Evolutionary conservation across 495 filamentous ascomycete genomes (phyloP).

Genomic region (Penicillium odoratum): DNA sequence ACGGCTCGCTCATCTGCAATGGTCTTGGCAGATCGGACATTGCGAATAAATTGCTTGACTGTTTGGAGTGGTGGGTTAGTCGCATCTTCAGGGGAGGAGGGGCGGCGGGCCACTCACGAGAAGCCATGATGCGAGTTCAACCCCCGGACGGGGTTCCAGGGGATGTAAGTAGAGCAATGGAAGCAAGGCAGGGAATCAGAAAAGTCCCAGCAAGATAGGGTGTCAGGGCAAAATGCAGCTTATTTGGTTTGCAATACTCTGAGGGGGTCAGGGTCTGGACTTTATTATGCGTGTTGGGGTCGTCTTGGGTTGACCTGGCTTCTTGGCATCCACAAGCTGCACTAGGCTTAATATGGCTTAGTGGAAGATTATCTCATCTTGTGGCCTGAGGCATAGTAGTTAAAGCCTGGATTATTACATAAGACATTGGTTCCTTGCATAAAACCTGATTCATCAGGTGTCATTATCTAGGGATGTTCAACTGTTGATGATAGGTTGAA

Average conservation of each 20-base stretch:
- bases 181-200: slow-evolving; percentile 2
- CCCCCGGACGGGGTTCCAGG: slow-evolving; percentile 37
- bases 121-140: slow-evolving; percentile 60
- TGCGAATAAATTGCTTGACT: slow-evolving; percentile 99
- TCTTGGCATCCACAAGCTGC: slow-evolving; percentile 24
- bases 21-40: slow-evolving; percentile 96
- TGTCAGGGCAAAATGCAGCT: not conserved
- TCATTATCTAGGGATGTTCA: not conserved
- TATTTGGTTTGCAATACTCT: not conserved
- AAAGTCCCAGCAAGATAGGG: not conserved
- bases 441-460: not conserved
- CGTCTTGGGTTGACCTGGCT: slow-evolving; percentile 30
- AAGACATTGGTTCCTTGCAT: not conserved
- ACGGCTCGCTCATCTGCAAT: slow-evolving; percentile 98
- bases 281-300: slow-evolving; percentile 25
- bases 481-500: too few species aligned
- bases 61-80: slow-evolving; percentile 21
- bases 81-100: slow-evolving; percentile 35
- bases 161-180: slow-evolving; percentile 21
- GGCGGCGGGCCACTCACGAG: slow-evolving; percentile 53
- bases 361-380: slow-evolving; percentile 1
- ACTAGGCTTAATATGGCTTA: slow-evolving; percentile 18
- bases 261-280: slow-evolving; percentile 26
- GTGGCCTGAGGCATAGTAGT: not conserved
- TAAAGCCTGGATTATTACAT: not conserved